phyloP scores from a whole-genome alignment of 108 stramenopile species.

The Nannochloropsis oceanica region DNA sequence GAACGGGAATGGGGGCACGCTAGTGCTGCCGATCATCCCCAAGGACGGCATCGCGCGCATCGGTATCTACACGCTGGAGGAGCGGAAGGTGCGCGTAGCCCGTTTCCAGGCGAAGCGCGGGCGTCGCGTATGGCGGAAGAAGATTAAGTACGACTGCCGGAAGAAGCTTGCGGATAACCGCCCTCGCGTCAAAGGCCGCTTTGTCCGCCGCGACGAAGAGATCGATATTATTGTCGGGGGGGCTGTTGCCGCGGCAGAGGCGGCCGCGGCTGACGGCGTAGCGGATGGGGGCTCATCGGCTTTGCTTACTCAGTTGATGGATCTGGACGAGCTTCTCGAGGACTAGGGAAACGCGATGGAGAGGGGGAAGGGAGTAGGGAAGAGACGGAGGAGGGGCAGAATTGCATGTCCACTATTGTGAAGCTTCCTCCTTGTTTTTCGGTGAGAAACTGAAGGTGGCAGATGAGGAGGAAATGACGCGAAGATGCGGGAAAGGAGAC shows the following conservation, averaged over 20 bases:
- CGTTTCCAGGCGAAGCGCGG: slow-evolving; percentile 86
- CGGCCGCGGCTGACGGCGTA: background rate
- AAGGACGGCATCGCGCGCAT: slow-evolving; percentile 14
- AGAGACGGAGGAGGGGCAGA: too few species aligned
- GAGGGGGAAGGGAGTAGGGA: background rate
- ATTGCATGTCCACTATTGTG: too few species aligned
- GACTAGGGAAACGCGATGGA: background rate
- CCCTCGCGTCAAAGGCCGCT: slow-evolving; percentile 96
- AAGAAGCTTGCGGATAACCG: slow-evolving; percentile 93
- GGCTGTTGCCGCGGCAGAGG: background rate
- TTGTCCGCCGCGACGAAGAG: slow-evolving; percentile 50
- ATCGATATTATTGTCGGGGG: background rate
- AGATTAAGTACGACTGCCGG: slow-evolving; percentile 96
- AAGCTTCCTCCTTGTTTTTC: too few species aligned
- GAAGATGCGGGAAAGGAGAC: too few species aligned
- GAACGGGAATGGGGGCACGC: background rate
- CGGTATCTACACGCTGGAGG: slow-evolving; percentile 83
- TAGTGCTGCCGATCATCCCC: slow-evolving; percentile 1
- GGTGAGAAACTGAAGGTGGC: too few species aligned
- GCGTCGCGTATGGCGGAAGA: slow-evolving; percentile 89
- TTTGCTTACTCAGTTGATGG: background rate
- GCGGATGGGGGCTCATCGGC: background rate
- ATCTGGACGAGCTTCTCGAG: background rate
- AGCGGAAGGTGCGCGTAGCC: slow-evolving; percentile 72
- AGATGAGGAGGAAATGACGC: too few species aligned